Base-by-base conservation (phyloP, 345 rosid genomes). In the Ceriops decandra region DNA sequence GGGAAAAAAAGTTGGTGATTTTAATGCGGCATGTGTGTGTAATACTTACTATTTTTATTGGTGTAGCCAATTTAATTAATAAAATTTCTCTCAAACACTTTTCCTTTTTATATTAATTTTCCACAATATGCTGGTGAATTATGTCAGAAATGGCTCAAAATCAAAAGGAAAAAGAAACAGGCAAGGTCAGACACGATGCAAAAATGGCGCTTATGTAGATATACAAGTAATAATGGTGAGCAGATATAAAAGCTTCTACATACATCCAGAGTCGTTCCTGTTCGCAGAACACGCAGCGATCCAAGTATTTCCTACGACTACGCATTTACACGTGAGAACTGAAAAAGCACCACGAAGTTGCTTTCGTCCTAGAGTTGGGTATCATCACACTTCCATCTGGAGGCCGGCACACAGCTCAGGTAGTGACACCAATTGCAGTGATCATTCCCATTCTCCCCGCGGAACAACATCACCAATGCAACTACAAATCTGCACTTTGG, bases 391-490 rank as follows among this genome's bases (percentile, higher is more conserved):
- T 47, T 62, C 80, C 80, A 76, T 28, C 68, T 71, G 15, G 72
- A 66, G 19, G 80, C 71, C 0, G 80, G 80, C 6, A 76, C 75
- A 17, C 76, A 76, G 69, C 66, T 76, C 66, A 76, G 63, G 26
- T 76, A 76, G 60, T 76, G 74, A 57, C 79, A 76, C 79, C 79
- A 76, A 62, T 33, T 63, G 68, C 79, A 76, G 24, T 4, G 71
- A 30, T 76, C 71, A 13, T 76, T 70, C 6, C 75, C 79, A 62
- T 76, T 76, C 63, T 64, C 54, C 24, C 79, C 79, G 17, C 71
- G n/a, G 60, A 76, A 76, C 68, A 76, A 30, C 79, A 76, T 76
- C 67, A 70, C 79, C 51, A 76, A 42, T 21, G 66, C 74, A 22
- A 70, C 71, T 3, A 58, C 33, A 27, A 70, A 76, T 54, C 79